A percentile compares a stretch with the other conserved stretches of the same genome.
Conservation (phyloP, 495 filamentous ascomycete species). For the Oleoguttula mirabilis region DNA sequence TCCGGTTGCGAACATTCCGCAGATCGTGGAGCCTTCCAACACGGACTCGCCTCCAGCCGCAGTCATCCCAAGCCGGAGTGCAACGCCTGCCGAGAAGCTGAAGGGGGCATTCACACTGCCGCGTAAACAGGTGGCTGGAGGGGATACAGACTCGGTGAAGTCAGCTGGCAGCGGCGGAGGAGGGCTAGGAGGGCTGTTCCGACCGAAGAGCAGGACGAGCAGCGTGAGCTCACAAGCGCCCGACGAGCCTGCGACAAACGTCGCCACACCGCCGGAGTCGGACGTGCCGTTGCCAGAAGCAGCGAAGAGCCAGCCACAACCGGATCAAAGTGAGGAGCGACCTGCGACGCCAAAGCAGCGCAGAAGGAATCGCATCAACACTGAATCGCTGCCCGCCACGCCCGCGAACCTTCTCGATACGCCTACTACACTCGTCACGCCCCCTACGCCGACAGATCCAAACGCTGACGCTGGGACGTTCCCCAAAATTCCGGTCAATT, state of each 20-base stretch:
- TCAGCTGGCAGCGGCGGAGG: constrained; percentile 4
- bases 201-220: constrained; percentile 10
- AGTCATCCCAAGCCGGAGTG: constrained; percentile 8
- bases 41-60: constrained; percentile 8
- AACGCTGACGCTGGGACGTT: constrained; percentile 14
- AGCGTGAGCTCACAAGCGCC: constrained; percentile 3
- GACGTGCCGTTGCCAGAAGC: neutral
- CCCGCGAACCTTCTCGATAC: constrained; percentile 27
- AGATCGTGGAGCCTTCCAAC: constrained; percentile 16
- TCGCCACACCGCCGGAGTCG: neutral
- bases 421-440: constrained; percentile 32
- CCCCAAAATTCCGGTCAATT: constrained; percentile 15
- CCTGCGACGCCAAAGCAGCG: constrained; percentile 8
- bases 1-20: constrained; percentile 7
- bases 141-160: constrained; percentile 8
- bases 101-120: constrained; percentile 25
- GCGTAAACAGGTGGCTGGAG: constrained; percentile 3
- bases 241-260: neutral
- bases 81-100: constrained; percentile 26
- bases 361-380: constrained; percentile 11
- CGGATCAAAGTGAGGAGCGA: constrained; percentile 5
- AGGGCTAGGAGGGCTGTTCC: constrained; percentile 7
- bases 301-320: neutral
- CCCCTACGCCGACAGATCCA: constrained; percentile 31
- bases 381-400: constrained; percentile 21